Conservation (phyloP, 1,284 basidiomycete genomes). For the Ustilago shanxiensis region DNA sequence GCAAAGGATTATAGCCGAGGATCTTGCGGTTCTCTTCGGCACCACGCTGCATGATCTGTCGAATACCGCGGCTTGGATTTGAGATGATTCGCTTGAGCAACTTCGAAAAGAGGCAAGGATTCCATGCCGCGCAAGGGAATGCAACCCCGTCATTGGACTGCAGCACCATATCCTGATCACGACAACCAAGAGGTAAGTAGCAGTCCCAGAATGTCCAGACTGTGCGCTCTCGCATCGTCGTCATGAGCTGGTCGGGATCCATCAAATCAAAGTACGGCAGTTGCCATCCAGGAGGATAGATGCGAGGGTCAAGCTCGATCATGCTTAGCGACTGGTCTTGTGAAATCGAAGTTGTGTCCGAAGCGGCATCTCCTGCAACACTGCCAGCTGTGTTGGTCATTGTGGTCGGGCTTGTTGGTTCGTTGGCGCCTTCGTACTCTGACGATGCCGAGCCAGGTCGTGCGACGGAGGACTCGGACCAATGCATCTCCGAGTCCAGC, state of each 20-base stretch:
- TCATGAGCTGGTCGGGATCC: slow-evolving; percentile 32
- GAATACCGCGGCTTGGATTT: slow-evolving; percentile 22
- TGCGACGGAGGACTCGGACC: slow-evolving; percentile 14
- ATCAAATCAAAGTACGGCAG: slow-evolving; percentile 34
- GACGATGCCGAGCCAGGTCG: slow-evolving; percentile 10
- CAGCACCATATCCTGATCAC: slow-evolving; percentile 48
- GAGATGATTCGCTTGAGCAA: slow-evolving; percentile 31
- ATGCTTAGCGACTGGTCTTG: slow-evolving; percentile 12
- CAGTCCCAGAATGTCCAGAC: slow-evolving; percentile 58
- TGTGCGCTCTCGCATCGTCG: slow-evolving; percentile 27
- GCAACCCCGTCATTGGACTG: slow-evolving; percentile 42
- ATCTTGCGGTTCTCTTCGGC: slow-evolving; percentile 27
- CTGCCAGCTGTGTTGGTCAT: slow-evolving; percentile 15
- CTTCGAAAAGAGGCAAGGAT: slow-evolving; percentile 43
- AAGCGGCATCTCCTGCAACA: slow-evolving; percentile 12
- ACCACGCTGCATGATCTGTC: slow-evolving; percentile 20
- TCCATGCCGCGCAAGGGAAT: slow-evolving; percentile 50
- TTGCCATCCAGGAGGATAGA: slow-evolving; percentile 27
- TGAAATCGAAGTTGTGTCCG: slow-evolving; percentile 10
- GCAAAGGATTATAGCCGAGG: slow-evolving; percentile 34
- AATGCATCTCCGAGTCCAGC: slow-evolving; percentile 15
- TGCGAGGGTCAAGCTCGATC: slow-evolving; percentile 21
- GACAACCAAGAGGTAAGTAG: slow-evolving; percentile 43
- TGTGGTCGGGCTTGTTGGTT: slow-evolving; percentile 24
- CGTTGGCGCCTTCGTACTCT: slow-evolving; percentile 8